These are phyloP conservation scores for Cucurbita pepo DNA, from an alignment of 306 rosid species.

Conservation along the genomic window DNA sequence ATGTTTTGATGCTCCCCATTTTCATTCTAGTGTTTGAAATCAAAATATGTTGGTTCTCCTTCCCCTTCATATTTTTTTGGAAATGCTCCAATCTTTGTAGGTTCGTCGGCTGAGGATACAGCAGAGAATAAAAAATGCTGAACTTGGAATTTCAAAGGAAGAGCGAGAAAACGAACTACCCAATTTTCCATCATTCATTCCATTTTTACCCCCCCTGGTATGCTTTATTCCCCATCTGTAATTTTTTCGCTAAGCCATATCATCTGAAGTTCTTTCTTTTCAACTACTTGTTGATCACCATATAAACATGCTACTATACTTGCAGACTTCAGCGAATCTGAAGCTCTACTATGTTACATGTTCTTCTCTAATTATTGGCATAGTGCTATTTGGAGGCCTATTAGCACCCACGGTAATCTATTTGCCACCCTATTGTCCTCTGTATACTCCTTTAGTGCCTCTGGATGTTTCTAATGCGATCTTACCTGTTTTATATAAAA, in stretches of 20 bases:
- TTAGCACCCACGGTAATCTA: slow-evolving; percentile 73
- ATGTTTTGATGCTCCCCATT: neutral
- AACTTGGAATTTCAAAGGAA: slow-evolving; percentile 44
- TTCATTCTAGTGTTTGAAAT: neutral
- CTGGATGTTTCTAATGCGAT: neutral
- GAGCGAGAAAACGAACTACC: slow-evolving; percentile 87
- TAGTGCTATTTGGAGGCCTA: slow-evolving; percentile 85
- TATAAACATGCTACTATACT: slow-evolving; percentile 8
- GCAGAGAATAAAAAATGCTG: slow-evolving; percentile 69
- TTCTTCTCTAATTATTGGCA: slow-evolving; percentile 68
- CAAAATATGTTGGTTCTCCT: neutral
- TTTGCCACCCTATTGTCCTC: neutral
- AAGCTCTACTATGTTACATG: slow-evolving; percentile 77
- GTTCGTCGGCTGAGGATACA: slow-evolving; percentile 96
- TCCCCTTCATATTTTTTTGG: neutral
- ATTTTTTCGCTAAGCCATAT: slow-evolving; percentile 1
- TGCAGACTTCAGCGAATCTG: slow-evolving; percentile 82
- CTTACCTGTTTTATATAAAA: neutral
- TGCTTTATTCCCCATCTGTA: slow-evolving; percentile 16
- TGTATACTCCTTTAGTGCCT: neutral
- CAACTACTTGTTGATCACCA: neutral
- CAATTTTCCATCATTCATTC: slow-evolving; percentile 83
- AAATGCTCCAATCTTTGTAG: slow-evolving; percentile 21
- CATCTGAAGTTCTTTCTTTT: neutral
- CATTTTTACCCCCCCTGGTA: slow-evolving; percentile 95